Percentiles rank a stretch among this genome's conserved stretches.
phyloP scores from a whole-genome alignment of 352 stramenopile species.

The Pythium guiyangense region DNA sequence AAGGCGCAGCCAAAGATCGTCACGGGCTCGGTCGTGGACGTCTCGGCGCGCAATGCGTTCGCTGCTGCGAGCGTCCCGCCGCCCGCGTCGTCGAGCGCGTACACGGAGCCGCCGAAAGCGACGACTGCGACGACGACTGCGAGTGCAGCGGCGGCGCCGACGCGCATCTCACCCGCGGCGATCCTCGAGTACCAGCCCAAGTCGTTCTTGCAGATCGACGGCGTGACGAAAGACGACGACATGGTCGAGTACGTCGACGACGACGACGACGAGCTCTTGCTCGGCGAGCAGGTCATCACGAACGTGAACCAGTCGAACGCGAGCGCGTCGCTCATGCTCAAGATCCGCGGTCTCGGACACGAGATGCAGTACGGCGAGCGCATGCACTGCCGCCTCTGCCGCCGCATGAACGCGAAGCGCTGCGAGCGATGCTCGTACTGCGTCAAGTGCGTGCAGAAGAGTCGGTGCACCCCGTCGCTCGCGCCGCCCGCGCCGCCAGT shows the following conservation, averaged over 20 bases:
- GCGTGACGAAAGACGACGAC: slow-evolving; percentile 40
- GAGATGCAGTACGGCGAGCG: slow-evolving; percentile 70
- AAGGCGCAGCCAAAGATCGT: slow-evolving; percentile 9
- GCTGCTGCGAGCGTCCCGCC: slow-evolving; percentile 7
- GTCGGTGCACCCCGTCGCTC: slow-evolving; percentile 36
- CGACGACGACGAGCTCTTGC: slow-evolving; percentile 57
- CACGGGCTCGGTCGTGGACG: slow-evolving; percentile 7
- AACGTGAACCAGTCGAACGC: slow-evolving; percentile 68
- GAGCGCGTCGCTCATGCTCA: slow-evolving; percentile 64
- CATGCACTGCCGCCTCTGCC: slow-evolving; percentile 58
- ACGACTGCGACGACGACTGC: slow-evolving; percentile 5
- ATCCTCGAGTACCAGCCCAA: slow-evolving; percentile 77
- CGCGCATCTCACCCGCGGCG: slow-evolving; percentile 23
- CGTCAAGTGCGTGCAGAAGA: slow-evolving; percentile 73
- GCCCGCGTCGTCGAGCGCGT: slow-evolving; percentile 1
- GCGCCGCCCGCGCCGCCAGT: not conserved
- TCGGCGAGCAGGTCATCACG: slow-evolving; percentile 62
- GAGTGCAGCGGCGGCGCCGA: slow-evolving; percentile 10
- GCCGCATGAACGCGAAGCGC: slow-evolving; percentile 72
- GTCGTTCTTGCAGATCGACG: slow-evolving; percentile 57
- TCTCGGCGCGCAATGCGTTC: slow-evolving; percentile 15
- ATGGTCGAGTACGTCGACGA: slow-evolving; percentile 61
- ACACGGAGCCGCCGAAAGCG: slow-evolving; percentile 3
- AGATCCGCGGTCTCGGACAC: slow-evolving; percentile 68
- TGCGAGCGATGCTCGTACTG: slow-evolving; percentile 61